Base-by-base conservation (phyloP, 116 monocot species). In the Papilionanthe hybrid region DNA sequence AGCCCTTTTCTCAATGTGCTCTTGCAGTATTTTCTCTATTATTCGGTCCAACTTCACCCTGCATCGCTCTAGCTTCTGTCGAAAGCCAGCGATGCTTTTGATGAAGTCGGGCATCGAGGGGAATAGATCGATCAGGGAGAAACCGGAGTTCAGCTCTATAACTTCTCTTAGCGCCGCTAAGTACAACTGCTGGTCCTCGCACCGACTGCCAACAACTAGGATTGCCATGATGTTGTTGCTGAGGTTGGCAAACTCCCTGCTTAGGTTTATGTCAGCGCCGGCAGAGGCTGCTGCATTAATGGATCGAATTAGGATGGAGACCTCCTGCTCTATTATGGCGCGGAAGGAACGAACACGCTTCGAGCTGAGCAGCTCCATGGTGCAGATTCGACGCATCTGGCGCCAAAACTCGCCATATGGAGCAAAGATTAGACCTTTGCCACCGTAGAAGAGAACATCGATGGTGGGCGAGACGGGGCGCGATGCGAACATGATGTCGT, bases 401-500 rank as follows among this genome's bases (percentile, higher is more conserved):
- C 60, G 6, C 75, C 72, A 72, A 48, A 20, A 72, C 30, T 80
- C 55, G 19, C 55, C 41, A 47, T 72, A 72, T 9, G 71, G 43
- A 42, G 44, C 81, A 12, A 63, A 42, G 65, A 45, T 5, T 4
- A 75, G 6, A 63, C 25, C 58, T 18, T 81, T 44, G 27, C 75
- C 28, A 8, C 75, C 29, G 10, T 75, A 81, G 43, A 57, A n/a
- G 44, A 75, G 1, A 37, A 45, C 17, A n/a, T 63, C 9, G 15
- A 75, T 19, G 63, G 45, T 20, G 22, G 56, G 43, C 44, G 45
- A 43, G 10, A 48, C 0, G 65, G 81, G 81, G 10, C 75, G 56
- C 4, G 74, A 43, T 9, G 75, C 57, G 60, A 81, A 81, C 28
- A 12, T 28, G 44, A 75, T 2, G 18, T 81, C 81, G 23, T 81